Evolutionary conservation across 2,329 filamentous ascomycete genomes (phyloP), one percentile per base, ranked within the genome.

Genomic region (Pyrenochaeta sp.): DNA sequence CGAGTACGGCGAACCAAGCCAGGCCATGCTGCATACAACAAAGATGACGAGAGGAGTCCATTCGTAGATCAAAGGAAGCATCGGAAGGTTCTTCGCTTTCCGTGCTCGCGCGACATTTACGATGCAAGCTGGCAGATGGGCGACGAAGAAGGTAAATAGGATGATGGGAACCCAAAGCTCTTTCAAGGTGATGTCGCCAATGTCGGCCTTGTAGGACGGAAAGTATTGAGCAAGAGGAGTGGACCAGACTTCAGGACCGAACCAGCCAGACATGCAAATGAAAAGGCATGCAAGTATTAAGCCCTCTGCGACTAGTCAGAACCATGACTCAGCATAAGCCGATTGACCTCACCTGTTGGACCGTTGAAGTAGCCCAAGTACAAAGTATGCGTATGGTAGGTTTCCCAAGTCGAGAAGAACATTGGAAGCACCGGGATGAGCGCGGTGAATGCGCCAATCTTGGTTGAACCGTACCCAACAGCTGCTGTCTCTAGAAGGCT

Each of bases 341-440:
- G 32, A 13, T 9, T 8, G 10, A 13, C 26, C 58, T 36, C 59
- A 77, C 74, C 74, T 22, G 94, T 99, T 2, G 94, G 94, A 1
- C 94, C 94, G 71, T 99, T 99, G 82, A 99, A 88, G 69, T 93
- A 90, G 41, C 94, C 94, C 9, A 99, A 84, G 72, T 96, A 99
- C 5, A 99, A 78, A 0, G 94, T 97, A 72, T 99, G 94, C 4
- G 94, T 96, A 74, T 99, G 94, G 72, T 96, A 99, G 1, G 94
- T 99, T 75, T 99, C 94, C 94, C 94, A 99, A 2, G 94, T 99
- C 3, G 93, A 96, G 76, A 99, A 96, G 79, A 96, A 99, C 94
- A 99, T 99, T 48, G 94, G 90, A 30, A 99, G 77, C 60, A 91
- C 95, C 1, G 94, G 94, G 48, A 93, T 85, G 29, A 99, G 78